Evolutionary conservation across 768 basidiomycete species (phyloP).

Genomic region (Tylopilus intermedius): DNA sequence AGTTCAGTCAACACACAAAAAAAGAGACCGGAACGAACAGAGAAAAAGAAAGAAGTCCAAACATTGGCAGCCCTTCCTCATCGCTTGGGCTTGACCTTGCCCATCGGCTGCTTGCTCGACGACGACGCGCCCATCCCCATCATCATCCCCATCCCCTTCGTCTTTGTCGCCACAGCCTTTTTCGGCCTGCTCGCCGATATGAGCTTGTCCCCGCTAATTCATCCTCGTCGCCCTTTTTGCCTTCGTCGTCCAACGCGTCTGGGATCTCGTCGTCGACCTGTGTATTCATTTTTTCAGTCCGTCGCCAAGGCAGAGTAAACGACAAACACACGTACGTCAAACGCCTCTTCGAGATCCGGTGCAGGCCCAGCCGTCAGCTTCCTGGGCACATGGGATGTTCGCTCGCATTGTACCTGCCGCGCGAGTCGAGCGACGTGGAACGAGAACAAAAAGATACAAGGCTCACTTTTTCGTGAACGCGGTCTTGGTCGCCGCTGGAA

Average conservation of each 20-base stretch:
- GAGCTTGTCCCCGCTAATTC: slow-evolving; percentile 54
- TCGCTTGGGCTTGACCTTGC: slow-evolving; percentile 18
- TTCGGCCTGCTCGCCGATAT: slow-evolving; percentile 51
- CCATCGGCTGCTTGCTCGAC: slow-evolving; percentile 16
- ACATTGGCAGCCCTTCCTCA: not conserved
- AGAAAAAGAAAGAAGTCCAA: not conserved
- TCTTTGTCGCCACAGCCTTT: not conserved
- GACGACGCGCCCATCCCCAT: not conserved
- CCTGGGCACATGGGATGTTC: slow-evolving; percentile 90
- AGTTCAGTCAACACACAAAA: no score
- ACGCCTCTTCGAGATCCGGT: slow-evolving; percentile 91
- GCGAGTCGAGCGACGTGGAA: not conserved
- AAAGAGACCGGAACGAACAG: no score
- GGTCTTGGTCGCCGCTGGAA: slow-evolving; percentile 74
- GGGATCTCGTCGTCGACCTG: slow-evolving; percentile 43
- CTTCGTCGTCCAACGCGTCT: slow-evolving; percentile 50
- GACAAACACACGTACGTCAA: slow-evolving; percentile 52
- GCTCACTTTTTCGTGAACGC: slow-evolving; percentile 80
- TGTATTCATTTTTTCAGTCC: slow-evolving; percentile 1
- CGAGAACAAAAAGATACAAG: not conserved
- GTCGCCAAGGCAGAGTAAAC: not conserved
- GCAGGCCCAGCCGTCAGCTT: slow-evolving; percentile 69
- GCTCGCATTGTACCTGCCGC: slow-evolving; percentile 75
- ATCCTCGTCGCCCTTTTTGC: slow-evolving; percentile 27
- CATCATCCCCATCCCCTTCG: not conserved